Evolutionary conservation across 768 basidiomycete species (phyloP).

Genomic region (Boletus vermiculosoides): DNA sequence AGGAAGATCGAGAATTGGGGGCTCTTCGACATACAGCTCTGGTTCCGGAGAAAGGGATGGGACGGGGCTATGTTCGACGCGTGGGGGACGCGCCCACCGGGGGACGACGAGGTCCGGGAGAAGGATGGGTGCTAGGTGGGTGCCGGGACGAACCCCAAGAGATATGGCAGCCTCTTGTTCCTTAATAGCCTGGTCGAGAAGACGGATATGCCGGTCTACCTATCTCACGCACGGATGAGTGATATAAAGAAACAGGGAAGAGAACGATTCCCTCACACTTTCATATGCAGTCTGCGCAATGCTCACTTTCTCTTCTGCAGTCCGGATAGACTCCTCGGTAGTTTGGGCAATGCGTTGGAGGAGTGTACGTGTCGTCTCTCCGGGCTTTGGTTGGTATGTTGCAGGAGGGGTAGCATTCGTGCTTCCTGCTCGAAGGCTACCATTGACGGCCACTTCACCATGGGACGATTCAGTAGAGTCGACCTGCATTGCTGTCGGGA

Average conservation of each 20-base stretch:
- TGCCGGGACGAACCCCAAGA: conserved; percentile 52
- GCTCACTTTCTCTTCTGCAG: conserved; percentile 76
- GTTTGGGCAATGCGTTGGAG: conserved; percentile 58
- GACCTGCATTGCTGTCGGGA: conserved; percentile 5
- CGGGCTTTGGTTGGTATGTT: conserved; percentile 18
- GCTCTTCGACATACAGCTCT: conserved; percentile 18
- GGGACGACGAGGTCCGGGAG: conserved; percentile 64
- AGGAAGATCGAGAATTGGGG: conserved; percentile 6
- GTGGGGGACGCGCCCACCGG: conserved; percentile 46
- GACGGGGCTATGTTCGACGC: conserved; percentile 44
- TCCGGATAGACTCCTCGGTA: conserved; percentile 57
- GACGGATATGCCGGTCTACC: conserved; percentile 78
- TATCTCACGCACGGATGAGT: conserved; percentile 27
- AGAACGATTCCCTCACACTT: conserved; percentile 45
- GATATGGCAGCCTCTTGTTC: conserved; percentile 57
- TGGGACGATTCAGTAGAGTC: conserved; percentile 2
- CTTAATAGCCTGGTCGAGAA: conserved; percentile 72
- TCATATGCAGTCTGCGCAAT: conserved; percentile 70
- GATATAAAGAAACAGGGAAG: neutral
- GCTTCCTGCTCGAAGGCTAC: neutral
- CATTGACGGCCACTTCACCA: neutral
- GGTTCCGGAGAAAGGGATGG: conserved; percentile 35
- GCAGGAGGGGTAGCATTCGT: neutral
- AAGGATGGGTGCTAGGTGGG: conserved; percentile 51
- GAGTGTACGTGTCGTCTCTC: conserved; percentile 46